Percentiles rank a stretch among this genome's conserved stretches.
These are phyloP conservation scores for Phlebopus sp. DNA, from an alignment of 1,284 basidiomycete species.

Conservation along the genomic window DNA sequence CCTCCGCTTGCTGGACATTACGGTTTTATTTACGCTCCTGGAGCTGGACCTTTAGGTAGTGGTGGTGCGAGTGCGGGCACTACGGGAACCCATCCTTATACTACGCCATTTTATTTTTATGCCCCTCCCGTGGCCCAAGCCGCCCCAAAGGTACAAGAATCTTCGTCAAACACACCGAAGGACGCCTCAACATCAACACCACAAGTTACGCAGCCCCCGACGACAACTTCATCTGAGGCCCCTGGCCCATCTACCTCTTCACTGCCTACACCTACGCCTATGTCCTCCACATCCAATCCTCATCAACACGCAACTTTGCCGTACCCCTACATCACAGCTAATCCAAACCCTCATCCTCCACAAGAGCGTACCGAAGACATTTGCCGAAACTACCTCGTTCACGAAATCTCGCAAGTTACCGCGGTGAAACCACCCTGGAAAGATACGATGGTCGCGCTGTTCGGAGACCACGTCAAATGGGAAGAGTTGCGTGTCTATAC, in stretches of 20 bases:
- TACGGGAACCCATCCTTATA: slow-evolving; percentile 23
- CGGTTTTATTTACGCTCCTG: slow-evolving; percentile 25
- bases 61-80: not conserved
- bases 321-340: not conserved
- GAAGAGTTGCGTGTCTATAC: slow-evolving; percentile 61
- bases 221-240: not conserved
- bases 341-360: slow-evolving; percentile 13
- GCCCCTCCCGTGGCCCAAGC: slow-evolving; percentile 16
- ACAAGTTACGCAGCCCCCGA: not conserved
- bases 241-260: not conserved
- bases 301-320: not conserved
- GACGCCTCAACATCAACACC: not conserved
- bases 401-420: slow-evolving; percentile 52
- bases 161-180: not conserved
- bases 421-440: slow-evolving; percentile 55
- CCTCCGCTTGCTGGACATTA: slow-evolving; percentile 20
- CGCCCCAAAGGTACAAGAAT: slow-evolving; percentile 7
- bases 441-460: slow-evolving; percentile 73
- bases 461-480: slow-evolving; percentile 74
- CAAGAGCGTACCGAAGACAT: slow-evolving; percentile 44
- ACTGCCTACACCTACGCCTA: slow-evolving; percentile 1
- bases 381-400: slow-evolving; percentile 61
- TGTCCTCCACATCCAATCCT: not conserved
- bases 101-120: slow-evolving; percentile 23
- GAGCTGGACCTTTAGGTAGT: not conserved